Evolutionary conservation across 495 filamentous ascomycete species (phyloP).

Genomic region (Penicillium waksmanii): DNA sequence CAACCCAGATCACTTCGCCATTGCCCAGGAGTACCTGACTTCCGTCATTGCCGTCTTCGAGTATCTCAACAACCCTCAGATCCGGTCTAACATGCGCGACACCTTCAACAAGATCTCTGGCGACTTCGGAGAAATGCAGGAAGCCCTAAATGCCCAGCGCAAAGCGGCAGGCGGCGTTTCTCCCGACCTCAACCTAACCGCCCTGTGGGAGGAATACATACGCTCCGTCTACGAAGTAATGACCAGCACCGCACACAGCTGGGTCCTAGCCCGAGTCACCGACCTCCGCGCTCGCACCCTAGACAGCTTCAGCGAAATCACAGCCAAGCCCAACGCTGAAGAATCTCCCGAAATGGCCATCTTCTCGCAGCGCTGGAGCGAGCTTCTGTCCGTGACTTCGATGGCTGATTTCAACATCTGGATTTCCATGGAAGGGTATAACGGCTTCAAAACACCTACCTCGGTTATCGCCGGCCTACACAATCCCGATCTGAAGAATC

Average conservation of each 20-base stretch:
- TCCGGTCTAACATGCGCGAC: constrained; percentile 25
- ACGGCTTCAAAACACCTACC: constrained; percentile 15
- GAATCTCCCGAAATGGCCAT: constrained; percentile 7
- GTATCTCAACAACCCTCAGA: constrained; percentile 27
- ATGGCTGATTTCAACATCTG: constrained; percentile 26
- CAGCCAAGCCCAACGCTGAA: neutral
- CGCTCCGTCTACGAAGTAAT: constrained; percentile 26
- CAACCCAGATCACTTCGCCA: neutral
- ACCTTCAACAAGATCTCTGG: constrained; percentile 34
- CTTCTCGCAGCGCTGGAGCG: constrained; percentile 18
- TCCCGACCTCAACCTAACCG: constrained; percentile 15
- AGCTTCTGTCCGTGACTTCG: constrained; percentile 7
- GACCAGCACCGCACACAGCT: constrained; percentile 29
- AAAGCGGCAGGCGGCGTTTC: constrained; percentile 1
- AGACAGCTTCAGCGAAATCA: neutral
- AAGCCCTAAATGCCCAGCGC: constrained; percentile 18
- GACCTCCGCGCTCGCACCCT: neutral
- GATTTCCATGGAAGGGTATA: constrained; percentile 30
- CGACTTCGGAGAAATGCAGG: constrained; percentile 22
- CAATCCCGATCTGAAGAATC: neutral
- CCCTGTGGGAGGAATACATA: constrained; percentile 34
- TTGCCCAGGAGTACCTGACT: neutral
- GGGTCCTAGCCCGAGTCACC: constrained; percentile 22
- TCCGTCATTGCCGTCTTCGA: constrained; percentile 28
- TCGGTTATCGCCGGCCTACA: neutral